These are phyloP conservation scores for Xanthoconium purpureum DNA, from an alignment of 768 basidiomycete genomes.

Conservation along the genomic window DNA sequence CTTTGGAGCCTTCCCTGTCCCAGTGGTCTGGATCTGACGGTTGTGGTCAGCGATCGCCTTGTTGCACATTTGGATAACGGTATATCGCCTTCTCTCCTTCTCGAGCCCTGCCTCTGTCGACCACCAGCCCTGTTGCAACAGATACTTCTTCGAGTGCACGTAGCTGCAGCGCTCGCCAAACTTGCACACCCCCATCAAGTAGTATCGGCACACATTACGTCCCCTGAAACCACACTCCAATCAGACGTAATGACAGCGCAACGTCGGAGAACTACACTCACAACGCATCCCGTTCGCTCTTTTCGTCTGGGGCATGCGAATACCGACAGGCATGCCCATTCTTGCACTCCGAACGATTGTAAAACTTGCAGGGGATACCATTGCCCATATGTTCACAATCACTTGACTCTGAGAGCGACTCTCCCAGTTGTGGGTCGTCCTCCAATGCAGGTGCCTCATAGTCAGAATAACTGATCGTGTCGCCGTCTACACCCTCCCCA, in stretches of 20 bases:
- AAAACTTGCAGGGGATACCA: constrained; percentile 51
- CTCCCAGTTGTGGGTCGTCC: constrained; percentile 35
- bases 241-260: neutral
- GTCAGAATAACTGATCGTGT: constrained; percentile 6
- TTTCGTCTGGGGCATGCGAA: constrained; percentile 54
- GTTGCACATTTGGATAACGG: neutral
- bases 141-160: constrained; percentile 44
- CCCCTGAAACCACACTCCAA: constrained; percentile 38
- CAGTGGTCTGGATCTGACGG: neutral
- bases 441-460: constrained; percentile 13
- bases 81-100: neutral
- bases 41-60: neutral
- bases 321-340: constrained; percentile 42
- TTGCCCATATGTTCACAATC: constrained; percentile 53
- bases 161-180: constrained; percentile 45
- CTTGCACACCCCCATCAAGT: constrained; percentile 39
- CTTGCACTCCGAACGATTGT: constrained; percentile 52
- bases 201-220: constrained; percentile 47
- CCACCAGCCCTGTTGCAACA: constrained; percentile 51
- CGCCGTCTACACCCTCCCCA: neutral
- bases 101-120: constrained; percentile 11
- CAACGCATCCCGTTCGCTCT: constrained; percentile 55
- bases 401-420: constrained; percentile 50
- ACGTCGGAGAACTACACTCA: constrained; percentile 27
- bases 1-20: neutral